These are phyloP conservation scores for Talaromyces sp. DNA, from an alignment of 2,329 filamentous ascomycete genomes.

Conservation along the genomic window DNA sequence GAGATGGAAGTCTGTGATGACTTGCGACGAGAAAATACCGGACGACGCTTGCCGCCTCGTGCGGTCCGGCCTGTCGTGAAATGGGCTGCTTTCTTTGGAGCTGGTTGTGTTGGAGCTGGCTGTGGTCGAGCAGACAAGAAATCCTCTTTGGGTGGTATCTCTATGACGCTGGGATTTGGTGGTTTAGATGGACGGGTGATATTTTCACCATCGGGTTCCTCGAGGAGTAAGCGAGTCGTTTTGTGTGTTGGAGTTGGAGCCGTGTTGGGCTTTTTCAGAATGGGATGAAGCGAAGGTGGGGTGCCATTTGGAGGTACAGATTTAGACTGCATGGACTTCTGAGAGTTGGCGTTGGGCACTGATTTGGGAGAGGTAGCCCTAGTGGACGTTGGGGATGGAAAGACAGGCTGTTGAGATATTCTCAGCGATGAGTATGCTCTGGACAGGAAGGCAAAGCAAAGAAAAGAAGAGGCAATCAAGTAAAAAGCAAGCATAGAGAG, in stretches of 20 bases:
- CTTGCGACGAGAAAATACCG: conserved; percentile 37
- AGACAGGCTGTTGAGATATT: neutral
- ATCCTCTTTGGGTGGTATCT: neutral
- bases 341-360: neutral
- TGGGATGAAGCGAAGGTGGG: conserved; percentile 33
- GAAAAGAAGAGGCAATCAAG: neutral
- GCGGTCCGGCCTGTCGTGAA: conserved; percentile 30
- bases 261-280: conserved; percentile 42
- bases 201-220: conserved; percentile 26
- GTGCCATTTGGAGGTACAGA: neutral
- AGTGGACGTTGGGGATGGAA: neutral
- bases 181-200: conserved; percentile 31
- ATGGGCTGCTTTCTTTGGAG: conserved; percentile 31
- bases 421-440: neutral
- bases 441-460: neutral
- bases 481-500: neutral
- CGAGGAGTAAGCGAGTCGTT: conserved; percentile 35
- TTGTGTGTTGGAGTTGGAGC: conserved; percentile 32
- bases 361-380: neutral
- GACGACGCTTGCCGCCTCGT: conserved; percentile 32
- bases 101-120: no score
- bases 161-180: conserved; percentile 22
- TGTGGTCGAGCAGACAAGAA: conserved; percentile 12
- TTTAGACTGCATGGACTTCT: neutral
- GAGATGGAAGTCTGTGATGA: conserved; percentile 36